These are phyloP conservation scores for Leishmania martiniquensis DNA, from an alignment of 208 protist species.

Conservation along the genomic window DNA sequence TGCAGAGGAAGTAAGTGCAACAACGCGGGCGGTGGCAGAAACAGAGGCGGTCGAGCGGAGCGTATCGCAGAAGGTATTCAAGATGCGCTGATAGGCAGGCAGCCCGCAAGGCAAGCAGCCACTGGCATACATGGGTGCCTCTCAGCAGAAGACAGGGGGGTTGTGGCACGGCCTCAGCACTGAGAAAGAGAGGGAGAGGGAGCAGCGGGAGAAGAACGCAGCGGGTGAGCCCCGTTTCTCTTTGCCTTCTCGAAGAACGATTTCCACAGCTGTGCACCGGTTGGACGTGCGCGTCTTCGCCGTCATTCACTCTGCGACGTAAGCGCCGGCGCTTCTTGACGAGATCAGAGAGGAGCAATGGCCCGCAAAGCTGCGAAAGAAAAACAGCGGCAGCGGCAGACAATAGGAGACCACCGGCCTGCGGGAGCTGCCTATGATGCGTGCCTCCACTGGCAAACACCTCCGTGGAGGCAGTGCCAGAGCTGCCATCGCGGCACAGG, in stretches of 20 bases:
- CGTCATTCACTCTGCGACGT: neutral
- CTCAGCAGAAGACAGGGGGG: neutral
- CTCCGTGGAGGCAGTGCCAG: no score
- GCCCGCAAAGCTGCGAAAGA: neutral
- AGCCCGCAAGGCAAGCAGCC: neutral
- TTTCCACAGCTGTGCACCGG: no score
- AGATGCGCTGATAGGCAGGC: neutral
- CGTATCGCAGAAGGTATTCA: neutral
- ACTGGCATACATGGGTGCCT: neutral
- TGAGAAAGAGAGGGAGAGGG: neutral
- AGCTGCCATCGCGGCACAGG: no score
- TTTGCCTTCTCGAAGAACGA: neutral
- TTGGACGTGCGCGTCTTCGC: no score
- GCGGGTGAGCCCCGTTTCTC: neutral
- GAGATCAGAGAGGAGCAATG: neutral
- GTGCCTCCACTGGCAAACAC: no score
- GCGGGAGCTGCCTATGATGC: neutral
- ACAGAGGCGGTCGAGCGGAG: neutral
- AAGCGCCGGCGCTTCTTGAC: neutral
- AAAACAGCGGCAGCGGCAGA: neutral
- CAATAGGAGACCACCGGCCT: neutral
- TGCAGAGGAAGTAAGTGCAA: neutral
- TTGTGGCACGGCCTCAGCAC: neutral
- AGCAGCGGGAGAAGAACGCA: neutral
- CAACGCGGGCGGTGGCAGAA: neutral